Conservation (phyloP, 164 flowering plant genomes). For the Sedum album region DNA sequence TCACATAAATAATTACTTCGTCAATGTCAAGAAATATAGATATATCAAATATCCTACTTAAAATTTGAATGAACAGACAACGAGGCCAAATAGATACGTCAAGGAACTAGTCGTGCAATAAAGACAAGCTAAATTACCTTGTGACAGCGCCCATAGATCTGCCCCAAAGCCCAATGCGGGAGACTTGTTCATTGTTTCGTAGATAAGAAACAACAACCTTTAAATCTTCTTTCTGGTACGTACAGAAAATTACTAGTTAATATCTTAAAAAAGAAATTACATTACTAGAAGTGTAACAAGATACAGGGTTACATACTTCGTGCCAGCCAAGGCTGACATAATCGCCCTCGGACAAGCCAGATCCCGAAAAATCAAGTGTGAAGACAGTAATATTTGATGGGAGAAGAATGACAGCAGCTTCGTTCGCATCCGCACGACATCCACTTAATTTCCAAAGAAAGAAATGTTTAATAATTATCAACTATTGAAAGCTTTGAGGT, state of each 20-base stretch:
- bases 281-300: not conserved
- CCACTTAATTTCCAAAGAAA: conserved; percentile 45
- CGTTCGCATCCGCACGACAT: conserved; percentile 94
- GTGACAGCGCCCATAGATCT: conserved; percentile 99
- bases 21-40: no score
- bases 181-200: conserved; percentile 54
- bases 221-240: conserved; percentile 76
- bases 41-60: not conserved
- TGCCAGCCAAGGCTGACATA: conserved; percentile 98
- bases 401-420: conserved; percentile 80
- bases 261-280: not conserved
- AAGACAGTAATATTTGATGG: conserved; percentile 92
- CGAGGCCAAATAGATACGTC: not conserved
- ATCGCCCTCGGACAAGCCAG: conserved; percentile 90
- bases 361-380: conserved; percentile 95
- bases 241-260: conserved; percentile 8
- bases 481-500: not conserved
- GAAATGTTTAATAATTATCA: conserved; percentile 4
- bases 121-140: conserved; percentile 35
- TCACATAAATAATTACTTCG: no score
- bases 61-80: not conserved
- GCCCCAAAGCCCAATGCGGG: conserved; percentile 94
- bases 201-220: conserved; percentile 62
- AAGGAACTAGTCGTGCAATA: not conserved
- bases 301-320: conserved; percentile 43